Base-by-base conservation (phyloP, 176 grass and related monocot genomes). In the Eleusine coracana region DNA sequence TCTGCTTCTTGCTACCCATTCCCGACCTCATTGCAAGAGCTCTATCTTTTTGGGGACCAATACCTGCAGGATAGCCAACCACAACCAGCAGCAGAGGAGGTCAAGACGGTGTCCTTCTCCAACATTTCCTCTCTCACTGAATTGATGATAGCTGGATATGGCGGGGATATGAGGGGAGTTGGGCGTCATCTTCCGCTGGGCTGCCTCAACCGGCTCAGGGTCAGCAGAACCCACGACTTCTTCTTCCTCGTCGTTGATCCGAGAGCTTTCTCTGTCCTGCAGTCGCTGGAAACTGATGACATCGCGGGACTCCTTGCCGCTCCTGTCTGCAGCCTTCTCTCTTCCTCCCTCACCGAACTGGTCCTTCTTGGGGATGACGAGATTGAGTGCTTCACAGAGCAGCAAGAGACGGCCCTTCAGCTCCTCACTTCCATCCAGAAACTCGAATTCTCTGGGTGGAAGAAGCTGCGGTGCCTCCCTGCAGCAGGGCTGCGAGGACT, bases 291-390 rank as follows among this genome's bases (percentile, higher is more conserved):
- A 1, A 59, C 55, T 1, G 55, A 59, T 59, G 55, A 59, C 55
- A 16, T 4, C 1, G 3, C 15, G 18, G 51, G 51, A 54, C 3
- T 54, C 51, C 51, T 54, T 17, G 51, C 13, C 16, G 51, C 51
- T 54, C 51, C 51, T 4, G 18, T 54, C 51, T 54, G 51, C 51
- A 18, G 3, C 14, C 14, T 52, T 15, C 50, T 52, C 50, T 52
- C 50, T 52, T 52, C 50, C 14, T 54, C 51, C 51, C 51, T 54
- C 51, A 51, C 71, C 29, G 2, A 0, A 17, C 21, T 74, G 10
- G 2, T 10, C 0, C n/a, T n/a, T n/a, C 0, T 1, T 5, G 54
- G 2, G 1, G 3, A 36, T 2, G 1, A 8, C 0, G 12, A 23
- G 20, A 23, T 55, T 6, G 48, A 50, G 13, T 12, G 51, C 2